phyloP scores from a whole-genome alignment of 257 asterid species.

The Solanum sejunctum region DNA sequence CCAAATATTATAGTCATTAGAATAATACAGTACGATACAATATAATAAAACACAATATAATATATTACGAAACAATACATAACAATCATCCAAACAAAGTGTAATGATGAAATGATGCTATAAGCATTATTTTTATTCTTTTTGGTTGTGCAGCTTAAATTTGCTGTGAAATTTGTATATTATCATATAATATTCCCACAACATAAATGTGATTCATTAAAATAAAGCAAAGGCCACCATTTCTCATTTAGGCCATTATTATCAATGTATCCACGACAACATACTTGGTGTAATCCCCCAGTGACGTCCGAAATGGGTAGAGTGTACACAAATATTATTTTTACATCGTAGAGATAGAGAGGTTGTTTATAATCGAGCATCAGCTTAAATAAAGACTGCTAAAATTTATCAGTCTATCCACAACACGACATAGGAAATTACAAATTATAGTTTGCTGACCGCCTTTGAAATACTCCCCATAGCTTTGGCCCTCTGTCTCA shows the following conservation, averaged over 20 bases:
- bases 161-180: background rate
- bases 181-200: background rate
- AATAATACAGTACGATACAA: too few relatives aligned
- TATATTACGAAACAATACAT: too few relatives aligned
- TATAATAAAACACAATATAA: too few relatives aligned
- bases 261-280: background rate
- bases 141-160: background rate
- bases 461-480: background rate
- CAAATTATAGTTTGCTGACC: background rate
- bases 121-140: too few relatives aligned
- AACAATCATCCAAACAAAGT: too few relatives aligned
- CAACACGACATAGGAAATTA: background rate
- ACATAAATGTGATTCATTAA: background rate
- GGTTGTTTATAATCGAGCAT: background rate
- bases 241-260: background rate
- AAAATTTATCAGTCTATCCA: background rate
- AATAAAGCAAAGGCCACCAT: background rate
- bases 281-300: background rate
- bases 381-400: background rate
- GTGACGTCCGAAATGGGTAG: background rate
- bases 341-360: background rate
- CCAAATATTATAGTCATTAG: too few relatives aligned
- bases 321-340: background rate
- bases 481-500: background rate
- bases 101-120: too few relatives aligned